phyloP scores from a whole-genome alignment of 306 rosid genomes.

The Pueraria montana region DNA sequence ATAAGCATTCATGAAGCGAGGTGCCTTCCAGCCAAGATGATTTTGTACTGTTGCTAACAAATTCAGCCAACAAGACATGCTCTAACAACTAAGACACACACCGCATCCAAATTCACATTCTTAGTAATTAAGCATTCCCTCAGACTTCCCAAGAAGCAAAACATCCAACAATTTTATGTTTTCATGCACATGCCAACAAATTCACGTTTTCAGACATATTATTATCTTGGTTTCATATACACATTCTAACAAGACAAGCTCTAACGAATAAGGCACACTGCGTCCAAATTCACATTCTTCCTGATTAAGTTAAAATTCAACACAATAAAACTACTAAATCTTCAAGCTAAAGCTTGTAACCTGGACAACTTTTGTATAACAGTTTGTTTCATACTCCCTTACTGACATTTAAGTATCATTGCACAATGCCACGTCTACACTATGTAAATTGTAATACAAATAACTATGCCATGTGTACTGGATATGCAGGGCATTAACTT shows the following conservation, averaged over 20 bases:
- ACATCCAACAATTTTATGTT: neutral
- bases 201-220: neutral
- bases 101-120: too few relatives aligned
- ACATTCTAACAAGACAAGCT: neutral
- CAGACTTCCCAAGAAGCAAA: too few relatives aligned
- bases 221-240: neutral
- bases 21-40: too few relatives aligned
- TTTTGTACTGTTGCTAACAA: too few relatives aligned
- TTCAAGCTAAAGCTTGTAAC: neutral
- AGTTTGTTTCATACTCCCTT: neutral
- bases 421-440: neutral
- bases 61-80: too few relatives aligned
- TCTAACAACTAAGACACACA: too few relatives aligned
- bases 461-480: neutral
- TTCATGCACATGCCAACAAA: neutral
- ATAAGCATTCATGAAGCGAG: too few relatives aligned
- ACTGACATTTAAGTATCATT: neutral
- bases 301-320: neutral
- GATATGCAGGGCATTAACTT: constrained; percentile 1
- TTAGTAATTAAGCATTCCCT: too few relatives aligned
- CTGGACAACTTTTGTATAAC: neutral
- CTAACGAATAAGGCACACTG: neutral
- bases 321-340: neutral
- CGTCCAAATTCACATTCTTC: constrained; percentile 19
- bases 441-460: constrained; percentile 1